Evolutionary conservation across 179 eudicot genomes (phyloP), one percentile per base, ranked within the genome.

Genomic region (Sideroxylon spinosum): DNA sequence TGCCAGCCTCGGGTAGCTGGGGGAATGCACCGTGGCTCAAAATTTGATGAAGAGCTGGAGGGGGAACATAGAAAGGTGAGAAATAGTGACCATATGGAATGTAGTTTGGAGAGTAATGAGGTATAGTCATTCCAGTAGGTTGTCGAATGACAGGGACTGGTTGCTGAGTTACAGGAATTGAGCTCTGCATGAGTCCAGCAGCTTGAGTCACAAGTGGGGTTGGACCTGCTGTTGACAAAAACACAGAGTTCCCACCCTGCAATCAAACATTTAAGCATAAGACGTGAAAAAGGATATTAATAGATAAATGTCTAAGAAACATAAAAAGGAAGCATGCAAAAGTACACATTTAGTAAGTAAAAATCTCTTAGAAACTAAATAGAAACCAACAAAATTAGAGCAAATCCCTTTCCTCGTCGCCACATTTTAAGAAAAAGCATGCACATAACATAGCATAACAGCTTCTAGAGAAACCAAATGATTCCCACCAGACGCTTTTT

Each of bases 61-160:
- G 88, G 50, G 92, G 93, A 77, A 85, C 85, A 68, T 88, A 92
- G 78, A 78, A 89, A 44, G 95, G 93, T 68, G 93, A 78, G 78
- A 84, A 85, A 80, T 89, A 92, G 74, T 84, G 95, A 61, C 87
- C 89, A 48, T 91, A 92, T 65, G 95, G 97, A 37, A 89, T 69
- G 76, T 86, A 91, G 79, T 87, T 91, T 66, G 94, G 87, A 55
- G 94, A 90, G 62, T 89, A 92, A 76, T 89, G 97, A 55, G 95
- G 87, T 46, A 92, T 68, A 68, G 88, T 92, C 76, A 92, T 75
- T 82, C 92, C 97, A 73, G 93, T 59, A 67, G 93, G 95, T 78
- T 88, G 97, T 46, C 95, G 87, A 71, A 89, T 88, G 59, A 88
- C 79, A 32, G 95, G 89, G 75, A 88, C 77, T 62, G 91, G 87